A percentile compares a stretch with the other conserved stretches of the same genome.
These are phyloP conservation scores for Lasiodiplodia hormozganensis DNA, from an alignment of 2,329 filamentous ascomycete genomes.

Conservation along the genomic window DNA sequence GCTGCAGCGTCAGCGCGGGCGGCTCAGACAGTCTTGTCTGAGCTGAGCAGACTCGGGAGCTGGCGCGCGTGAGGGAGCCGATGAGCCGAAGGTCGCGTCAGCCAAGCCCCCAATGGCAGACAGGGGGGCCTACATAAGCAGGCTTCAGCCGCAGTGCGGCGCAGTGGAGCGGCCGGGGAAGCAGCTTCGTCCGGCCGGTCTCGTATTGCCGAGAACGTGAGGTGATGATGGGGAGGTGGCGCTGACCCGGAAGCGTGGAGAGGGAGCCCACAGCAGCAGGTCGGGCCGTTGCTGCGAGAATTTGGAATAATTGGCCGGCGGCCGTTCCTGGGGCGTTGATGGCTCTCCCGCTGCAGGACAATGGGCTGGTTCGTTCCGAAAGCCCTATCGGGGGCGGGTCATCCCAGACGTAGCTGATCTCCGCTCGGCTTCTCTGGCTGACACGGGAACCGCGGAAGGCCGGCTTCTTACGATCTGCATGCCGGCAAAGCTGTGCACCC, in stretches of 20 bases:
- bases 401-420: slow-evolving; percentile 13
- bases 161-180: slow-evolving; percentile 10
- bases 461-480: slow-evolving; percentile 28
- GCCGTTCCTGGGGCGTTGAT: background rate
- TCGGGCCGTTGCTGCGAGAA: slow-evolving; percentile 27
- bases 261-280: slow-evolving; percentile 1
- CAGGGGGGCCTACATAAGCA: slow-evolving; percentile 7
- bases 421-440: background rate
- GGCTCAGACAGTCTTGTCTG: background rate
- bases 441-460: slow-evolving; percentile 28
- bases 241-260: slow-evolving; percentile 22
- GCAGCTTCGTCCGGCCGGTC: slow-evolving; percentile 8
- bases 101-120: slow-evolving; percentile 21
- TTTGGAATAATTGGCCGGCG: slow-evolving; percentile 13
- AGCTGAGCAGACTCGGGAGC: background rate
- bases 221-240: slow-evolving; percentile 16
- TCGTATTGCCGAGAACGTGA: background rate
- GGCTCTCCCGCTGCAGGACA: background rate
- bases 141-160: slow-evolving; percentile 15
- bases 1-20: background rate
- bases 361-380: background rate
- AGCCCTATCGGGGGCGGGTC: slow-evolving; percentile 15
- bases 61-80: slow-evolving; percentile 11
- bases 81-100: slow-evolving; percentile 18
- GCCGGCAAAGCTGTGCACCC: slow-evolving; percentile 17